A percentile compares a stretch with the other conserved stretches of the same genome.
These are phyloP conservation scores for Bruguiera gymnorhiza DNA, from an alignment of 345 rosid species.

Conservation along the genomic window DNA sequence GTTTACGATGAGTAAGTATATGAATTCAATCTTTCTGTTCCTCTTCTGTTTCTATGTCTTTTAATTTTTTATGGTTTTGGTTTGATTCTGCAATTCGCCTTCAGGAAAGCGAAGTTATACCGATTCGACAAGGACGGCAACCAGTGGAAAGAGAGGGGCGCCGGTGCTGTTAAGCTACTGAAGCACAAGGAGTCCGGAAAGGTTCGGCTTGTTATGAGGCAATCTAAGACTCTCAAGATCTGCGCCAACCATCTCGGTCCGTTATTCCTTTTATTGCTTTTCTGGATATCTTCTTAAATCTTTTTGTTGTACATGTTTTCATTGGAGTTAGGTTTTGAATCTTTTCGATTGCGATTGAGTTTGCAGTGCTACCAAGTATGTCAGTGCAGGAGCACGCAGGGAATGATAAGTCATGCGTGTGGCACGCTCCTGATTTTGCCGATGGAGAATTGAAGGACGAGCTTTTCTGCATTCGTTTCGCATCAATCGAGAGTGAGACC, in stretches of 20 bases:
- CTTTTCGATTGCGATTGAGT: neutral
- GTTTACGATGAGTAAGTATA: constrained; percentile 69
- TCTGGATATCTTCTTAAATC: neutral
- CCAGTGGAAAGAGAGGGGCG: constrained; percentile 92
- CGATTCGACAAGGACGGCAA: constrained; percentile 66
- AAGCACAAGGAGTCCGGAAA: constrained; percentile 66
- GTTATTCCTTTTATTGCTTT: constrained; percentile 3
- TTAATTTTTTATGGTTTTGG: constrained; percentile 1
- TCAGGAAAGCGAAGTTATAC: constrained; percentile 76
- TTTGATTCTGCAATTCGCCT: constrained; percentile 4
- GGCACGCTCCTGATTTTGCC: constrained; percentile 72
- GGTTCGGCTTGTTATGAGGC: constrained; percentile 87
- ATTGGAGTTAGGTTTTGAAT: neutral
- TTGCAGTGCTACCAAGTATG: constrained; percentile 50
- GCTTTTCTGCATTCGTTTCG: constrained; percentile 76
- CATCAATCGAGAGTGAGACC: constrained; percentile 58
- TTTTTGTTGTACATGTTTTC: neutral
- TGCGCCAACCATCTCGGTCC: constrained; percentile 89
- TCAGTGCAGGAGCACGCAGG: constrained; percentile 64
- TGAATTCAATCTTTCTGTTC: neutral
- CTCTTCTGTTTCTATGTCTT: neutral
- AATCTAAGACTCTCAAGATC: constrained; percentile 94
- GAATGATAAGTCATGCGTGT: constrained; percentile 71
- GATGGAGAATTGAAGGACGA: constrained; percentile 75
- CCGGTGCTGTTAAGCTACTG: constrained; percentile 73